Evolutionary conservation across 805 yeast species (phyloP).

Genomic region (Lipomyces yamadae): DNA sequence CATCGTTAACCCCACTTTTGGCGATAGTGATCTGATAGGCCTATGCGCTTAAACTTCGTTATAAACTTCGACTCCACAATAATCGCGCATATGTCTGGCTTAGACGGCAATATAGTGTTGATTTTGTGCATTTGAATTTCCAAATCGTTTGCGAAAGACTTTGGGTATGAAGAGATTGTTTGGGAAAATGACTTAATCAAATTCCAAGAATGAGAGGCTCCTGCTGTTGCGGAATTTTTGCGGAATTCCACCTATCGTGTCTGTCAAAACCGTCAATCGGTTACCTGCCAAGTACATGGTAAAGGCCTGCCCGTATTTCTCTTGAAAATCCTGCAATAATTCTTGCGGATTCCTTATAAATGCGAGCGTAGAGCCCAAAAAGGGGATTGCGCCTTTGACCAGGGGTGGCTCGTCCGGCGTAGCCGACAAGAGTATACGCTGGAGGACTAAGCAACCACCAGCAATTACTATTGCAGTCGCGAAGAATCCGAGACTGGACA

Average conservation of each 20-base stretch:
- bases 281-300: slow-evolving; percentile 25
- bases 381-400: slow-evolving; percentile 22
- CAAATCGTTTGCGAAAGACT: not conserved
- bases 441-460: too few species aligned
- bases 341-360: slow-evolving; percentile 5
- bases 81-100: not conserved
- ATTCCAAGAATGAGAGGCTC: slow-evolving; percentile 11
- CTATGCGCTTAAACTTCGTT: too few species aligned
- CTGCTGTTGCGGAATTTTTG: slow-evolving; percentile 1
- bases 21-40: too few species aligned
- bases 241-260: slow-evolving; percentile 20
- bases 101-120: not conserved
- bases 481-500: too few species aligned
- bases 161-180: slow-evolving; percentile 13
- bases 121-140: too few species aligned
- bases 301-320: slow-evolving; percentile 23
- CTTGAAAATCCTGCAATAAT: slow-evolving; percentile 15
- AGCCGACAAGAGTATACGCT: not conserved
- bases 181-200: slow-evolving; percentile 10
- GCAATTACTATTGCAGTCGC: too few species aligned
- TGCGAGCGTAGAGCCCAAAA: slow-evolving; percentile 22
- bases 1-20: too few species aligned
- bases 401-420: slow-evolving; percentile 1
- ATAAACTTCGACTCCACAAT: too few species aligned
- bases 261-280: slow-evolving; percentile 21